Evolutionary conservation across 495 filamentous ascomycete genomes (phyloP).

Genomic region (Aspergillus cristatus): DNA sequence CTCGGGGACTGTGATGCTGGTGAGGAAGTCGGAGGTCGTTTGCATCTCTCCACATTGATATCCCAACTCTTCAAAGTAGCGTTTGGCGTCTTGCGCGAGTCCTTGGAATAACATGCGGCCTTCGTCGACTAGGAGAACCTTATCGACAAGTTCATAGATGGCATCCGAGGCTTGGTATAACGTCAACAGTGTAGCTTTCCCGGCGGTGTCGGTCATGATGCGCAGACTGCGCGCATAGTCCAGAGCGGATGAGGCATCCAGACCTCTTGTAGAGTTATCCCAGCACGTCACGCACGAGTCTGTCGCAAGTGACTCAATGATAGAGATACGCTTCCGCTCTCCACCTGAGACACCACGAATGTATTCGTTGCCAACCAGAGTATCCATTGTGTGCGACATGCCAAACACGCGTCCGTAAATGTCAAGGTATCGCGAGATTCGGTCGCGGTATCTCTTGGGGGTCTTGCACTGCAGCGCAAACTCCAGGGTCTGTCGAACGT

Average conservation of each 20-base stretch:
- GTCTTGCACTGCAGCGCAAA: constrained; percentile 75
- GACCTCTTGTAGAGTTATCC: constrained; percentile 77
- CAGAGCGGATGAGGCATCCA: constrained; percentile 74
- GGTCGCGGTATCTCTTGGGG: constrained; percentile 58
- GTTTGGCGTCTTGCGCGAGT: constrained; percentile 53
- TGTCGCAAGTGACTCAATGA: constrained; percentile 52
- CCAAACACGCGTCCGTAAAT: constrained; percentile 73
- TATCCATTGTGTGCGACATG: constrained; percentile 72
- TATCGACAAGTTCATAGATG: constrained; percentile 79
- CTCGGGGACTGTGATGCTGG: constrained; percentile 61
- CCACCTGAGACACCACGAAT: constrained; percentile 84
- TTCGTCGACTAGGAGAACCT: constrained; percentile 71
- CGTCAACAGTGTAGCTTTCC: constrained; percentile 69
- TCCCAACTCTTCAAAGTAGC: constrained; percentile 74
- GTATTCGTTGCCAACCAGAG: constrained; percentile 73
- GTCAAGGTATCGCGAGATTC: constrained; percentile 57
- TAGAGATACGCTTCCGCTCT: constrained; percentile 59
- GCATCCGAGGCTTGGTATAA: constrained; percentile 76
- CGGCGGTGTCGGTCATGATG: constrained; percentile 69
- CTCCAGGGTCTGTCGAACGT: constrained; percentile 71
- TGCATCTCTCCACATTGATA: constrained; percentile 67
- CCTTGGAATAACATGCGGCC: constrained; percentile 77
- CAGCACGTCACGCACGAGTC: constrained; percentile 68
- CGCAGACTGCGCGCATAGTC: constrained; percentile 61
- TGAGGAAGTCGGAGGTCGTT: constrained; percentile 78